phyloP scores from a whole-genome alignment of 2,329 filamentous ascomycete species.

The Tolypocladium nubicola region DNA sequence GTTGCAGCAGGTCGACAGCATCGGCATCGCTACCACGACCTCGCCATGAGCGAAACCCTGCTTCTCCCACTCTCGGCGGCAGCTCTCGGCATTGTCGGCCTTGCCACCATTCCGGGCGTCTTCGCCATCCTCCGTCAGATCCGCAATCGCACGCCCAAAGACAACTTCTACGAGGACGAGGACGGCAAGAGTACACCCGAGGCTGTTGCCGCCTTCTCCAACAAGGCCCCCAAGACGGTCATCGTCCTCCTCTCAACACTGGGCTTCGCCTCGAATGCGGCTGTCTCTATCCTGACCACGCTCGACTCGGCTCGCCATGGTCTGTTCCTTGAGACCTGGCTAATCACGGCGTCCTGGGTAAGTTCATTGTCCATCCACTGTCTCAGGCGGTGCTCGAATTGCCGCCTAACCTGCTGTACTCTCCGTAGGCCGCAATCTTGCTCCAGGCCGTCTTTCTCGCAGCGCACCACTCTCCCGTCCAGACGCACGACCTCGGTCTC shows the following conservation, averaged over 20 bases:
- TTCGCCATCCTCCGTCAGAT: slow-evolving; percentile 22
- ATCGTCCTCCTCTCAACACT: slow-evolving; percentile 42
- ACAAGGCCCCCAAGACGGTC: slow-evolving; percentile 42
- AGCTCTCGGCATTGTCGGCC: slow-evolving; percentile 21
- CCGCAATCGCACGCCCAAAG: slow-evolving; percentile 23
- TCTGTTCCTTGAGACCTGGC: slow-evolving; percentile 45
- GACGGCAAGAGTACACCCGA: slow-evolving; percentile 60
- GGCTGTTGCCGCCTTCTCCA: slow-evolving; percentile 51
- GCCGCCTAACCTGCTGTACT: not conserved
- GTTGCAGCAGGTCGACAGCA: not conserved
- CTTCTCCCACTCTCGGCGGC: slow-evolving; percentile 18
- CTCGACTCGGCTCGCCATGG: slow-evolving; percentile 22
- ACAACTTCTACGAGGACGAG: slow-evolving; percentile 52
- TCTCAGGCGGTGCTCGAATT: not conserved
- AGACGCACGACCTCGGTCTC: slow-evolving; percentile 42
- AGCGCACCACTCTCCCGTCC: slow-evolving; percentile 38
- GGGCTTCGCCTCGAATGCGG: slow-evolving; percentile 46
- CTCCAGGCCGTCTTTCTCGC: slow-evolving; percentile 40
- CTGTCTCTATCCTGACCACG: slow-evolving; percentile 42
- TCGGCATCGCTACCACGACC: not conserved
- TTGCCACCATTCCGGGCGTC: slow-evolving; percentile 27
- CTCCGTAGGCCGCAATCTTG: slow-evolving; percentile 34
- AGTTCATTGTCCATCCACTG: slow-evolving; percentile 16
- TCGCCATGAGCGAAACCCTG: slow-evolving; percentile 3
- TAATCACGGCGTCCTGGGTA: slow-evolving; percentile 53